Conservation (phyloP, 2,329 filamentous ascomycete genomes). For the Botryotinia convoluta region DNA sequence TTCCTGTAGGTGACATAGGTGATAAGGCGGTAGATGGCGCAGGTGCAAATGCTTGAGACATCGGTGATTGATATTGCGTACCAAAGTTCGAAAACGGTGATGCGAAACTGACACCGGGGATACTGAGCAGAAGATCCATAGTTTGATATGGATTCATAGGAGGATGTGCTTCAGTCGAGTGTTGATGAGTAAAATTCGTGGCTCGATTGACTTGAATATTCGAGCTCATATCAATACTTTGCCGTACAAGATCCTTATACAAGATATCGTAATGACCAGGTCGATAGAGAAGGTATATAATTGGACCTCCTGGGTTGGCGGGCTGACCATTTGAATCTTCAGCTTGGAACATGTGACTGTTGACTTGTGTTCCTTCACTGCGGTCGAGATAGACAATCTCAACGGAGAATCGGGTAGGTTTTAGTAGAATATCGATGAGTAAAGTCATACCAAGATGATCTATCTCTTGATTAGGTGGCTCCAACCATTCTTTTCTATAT, state of each 20-base stretch:
- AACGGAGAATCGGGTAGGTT: constrained; percentile 73
- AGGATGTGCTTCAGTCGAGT: constrained; percentile 42
- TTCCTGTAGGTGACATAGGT: constrained; percentile 33
- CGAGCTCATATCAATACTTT: constrained; percentile 34
- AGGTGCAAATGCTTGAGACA: constrained; percentile 32
- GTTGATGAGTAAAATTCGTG: constrained; percentile 45
- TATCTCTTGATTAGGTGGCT: constrained; percentile 77
- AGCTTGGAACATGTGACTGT: constrained; percentile 47
- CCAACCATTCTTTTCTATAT: constrained; percentile 69
- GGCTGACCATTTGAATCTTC: constrained; percentile 41
- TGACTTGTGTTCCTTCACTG: constrained; percentile 74
- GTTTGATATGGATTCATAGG: constrained; percentile 40
- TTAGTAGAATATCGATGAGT: constrained; percentile 74
- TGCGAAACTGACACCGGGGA: constrained; percentile 34
- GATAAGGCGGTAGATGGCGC: constrained; percentile 33
- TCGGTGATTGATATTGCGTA: constrained; percentile 28
- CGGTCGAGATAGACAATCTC: constrained; percentile 91
- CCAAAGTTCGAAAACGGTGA: constrained; percentile 31
- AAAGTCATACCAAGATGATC: constrained; percentile 83
- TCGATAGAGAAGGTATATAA: constrained; percentile 60
- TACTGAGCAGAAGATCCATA: constrained; percentile 31
- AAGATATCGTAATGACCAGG: constrained; percentile 93
- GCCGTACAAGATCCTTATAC: constrained; percentile 56
- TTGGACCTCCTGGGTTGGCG: constrained; percentile 44
- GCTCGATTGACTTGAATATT: constrained; percentile 55